These are phyloP conservation scores for Volutella citrinella DNA, from an alignment of 2,329 filamentous ascomycete species.

Conservation along the genomic window DNA sequence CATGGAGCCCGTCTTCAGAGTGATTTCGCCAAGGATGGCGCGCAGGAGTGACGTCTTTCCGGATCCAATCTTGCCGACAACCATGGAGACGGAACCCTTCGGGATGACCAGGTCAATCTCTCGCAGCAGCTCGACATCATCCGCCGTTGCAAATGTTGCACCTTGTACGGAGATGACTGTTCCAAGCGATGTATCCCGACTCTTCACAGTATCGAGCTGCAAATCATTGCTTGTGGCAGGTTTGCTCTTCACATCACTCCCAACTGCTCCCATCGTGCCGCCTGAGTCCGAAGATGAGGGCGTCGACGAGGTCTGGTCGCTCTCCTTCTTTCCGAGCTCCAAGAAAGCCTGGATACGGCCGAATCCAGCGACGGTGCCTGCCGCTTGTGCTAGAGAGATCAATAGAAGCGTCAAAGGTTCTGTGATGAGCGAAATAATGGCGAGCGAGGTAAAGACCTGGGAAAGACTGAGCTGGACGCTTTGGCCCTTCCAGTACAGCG, in stretches of 20 bases:
- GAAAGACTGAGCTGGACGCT: slow-evolving; percentile 28
- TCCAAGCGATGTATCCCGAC: too few relatives aligned
- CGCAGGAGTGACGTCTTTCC: slow-evolving; percentile 10
- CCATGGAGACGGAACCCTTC: too few relatives aligned
- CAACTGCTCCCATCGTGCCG: too few relatives aligned
- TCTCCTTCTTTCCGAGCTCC: slow-evolving; percentile 21
- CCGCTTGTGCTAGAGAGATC: slow-evolving; percentile 30
- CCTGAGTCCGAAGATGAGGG: too few relatives aligned
- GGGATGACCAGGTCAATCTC: too few relatives aligned
- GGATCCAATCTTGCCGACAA: slow-evolving; percentile 10
- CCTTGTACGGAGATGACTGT: too few relatives aligned
- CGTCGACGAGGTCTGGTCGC: slow-evolving; percentile 1
- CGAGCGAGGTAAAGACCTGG: slow-evolving; percentile 34
- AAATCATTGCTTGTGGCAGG: too few relatives aligned
- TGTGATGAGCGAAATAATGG: slow-evolving; percentile 31
- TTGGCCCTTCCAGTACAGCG: slow-evolving; percentile 31
- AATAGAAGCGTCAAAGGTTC: slow-evolving; percentile 32
- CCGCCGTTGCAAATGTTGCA: too few relatives aligned
- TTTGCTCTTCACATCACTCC: too few relatives aligned
- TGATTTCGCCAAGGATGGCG: slow-evolving; percentile 8
- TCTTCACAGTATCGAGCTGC: too few relatives aligned
- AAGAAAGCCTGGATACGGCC: slow-evolving; percentile 32
- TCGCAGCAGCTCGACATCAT: too few relatives aligned
- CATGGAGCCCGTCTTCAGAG: too few relatives aligned
- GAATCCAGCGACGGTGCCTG: slow-evolving; percentile 31